phyloP scores from a whole-genome alignment of 2,329 filamentous ascomycete species.

The Sclerotinia glacialis region DNA sequence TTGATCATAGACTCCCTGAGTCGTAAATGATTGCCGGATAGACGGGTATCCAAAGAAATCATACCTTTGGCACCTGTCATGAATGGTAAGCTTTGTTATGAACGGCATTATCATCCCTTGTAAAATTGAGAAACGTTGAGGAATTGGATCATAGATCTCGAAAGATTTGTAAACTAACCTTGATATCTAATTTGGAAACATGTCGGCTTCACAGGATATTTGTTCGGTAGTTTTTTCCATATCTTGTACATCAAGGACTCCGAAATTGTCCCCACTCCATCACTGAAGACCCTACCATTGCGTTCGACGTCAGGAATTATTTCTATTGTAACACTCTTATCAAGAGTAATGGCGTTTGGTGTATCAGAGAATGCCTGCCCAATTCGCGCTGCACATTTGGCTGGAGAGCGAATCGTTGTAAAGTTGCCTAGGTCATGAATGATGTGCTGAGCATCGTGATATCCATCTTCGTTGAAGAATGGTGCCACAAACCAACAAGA shows the following conservation, averaged over 20 bases:
- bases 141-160: background rate
- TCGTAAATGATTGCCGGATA: conserved; percentile 56
- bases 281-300: conserved; percentile 66
- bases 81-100: background rate
- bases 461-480: conserved; percentile 42
- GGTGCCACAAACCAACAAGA: conserved; percentile 65
- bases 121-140: background rate
- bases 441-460: conserved; percentile 40
- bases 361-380: conserved; percentile 74
- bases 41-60: conserved; percentile 63
- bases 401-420: conserved; percentile 49
- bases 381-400: conserved; percentile 58
- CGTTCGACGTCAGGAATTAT: conserved; percentile 52
- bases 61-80: conserved; percentile 68
- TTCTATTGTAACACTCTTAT: conserved; percentile 33
- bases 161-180: conserved; percentile 42
- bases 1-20: conserved; percentile 78
- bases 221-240: conserved; percentile 52
- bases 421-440: conserved; percentile 51
- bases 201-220: conserved; percentile 51
- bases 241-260: conserved; percentile 56
- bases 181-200: conserved; percentile 72
- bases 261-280: conserved; percentile 77
- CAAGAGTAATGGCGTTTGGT: conserved; percentile 56
- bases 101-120: no score